Evolutionary conservation across 306 rosid genomes (phyloP), one percentile per base, ranked within the genome.

Genomic region (Trifolium subterraneum): DNA sequence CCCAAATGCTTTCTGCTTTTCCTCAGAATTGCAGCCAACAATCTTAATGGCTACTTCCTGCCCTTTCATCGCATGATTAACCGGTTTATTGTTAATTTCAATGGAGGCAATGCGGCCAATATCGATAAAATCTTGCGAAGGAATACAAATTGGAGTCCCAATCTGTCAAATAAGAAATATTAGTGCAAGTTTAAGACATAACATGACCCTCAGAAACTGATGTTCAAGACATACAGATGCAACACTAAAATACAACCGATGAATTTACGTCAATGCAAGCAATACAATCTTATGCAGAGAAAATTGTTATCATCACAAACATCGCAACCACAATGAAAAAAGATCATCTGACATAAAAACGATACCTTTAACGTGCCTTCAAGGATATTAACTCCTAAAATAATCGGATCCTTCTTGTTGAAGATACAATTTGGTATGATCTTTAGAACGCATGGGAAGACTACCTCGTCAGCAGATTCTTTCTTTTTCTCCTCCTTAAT

Each of bases 351-450:
- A 38, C 2, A 56, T 13, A 68, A 64, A 38, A 45, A 71, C 5
- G 50, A 35, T 87, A 94, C 98, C 98, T 92, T 94, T 10, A 84
- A 78, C 75, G 90, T 90, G 84, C 97, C 99, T 60, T 94, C 97
- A 48, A 90, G 82, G 39, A 94, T 79, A 81, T 92, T 96, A 71
- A 94, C 97, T 72, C 99, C 99, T 88, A 94, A 87, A 77, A 94
- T 85, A 81, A 94, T 94, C 2, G 99, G 99, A 82, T 94, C 99
- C 86, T 92, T 94, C 85, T 91, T 94, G 83, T 90, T 92, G 92
- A 94, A 94, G 78, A 92, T 65, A 64, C 95, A 94, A 70, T 90
- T 88, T 16, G 99, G 99, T 70, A 92, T 58, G 77, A 90, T 90
- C 74, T 86, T 79, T 60, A 94, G 83, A 79, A 94, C 93, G 55